Evolutionary conservation across 352 stramenopile genomes (phyloP).

Genomic region (Phytophthora pseudosyringae): DNA sequence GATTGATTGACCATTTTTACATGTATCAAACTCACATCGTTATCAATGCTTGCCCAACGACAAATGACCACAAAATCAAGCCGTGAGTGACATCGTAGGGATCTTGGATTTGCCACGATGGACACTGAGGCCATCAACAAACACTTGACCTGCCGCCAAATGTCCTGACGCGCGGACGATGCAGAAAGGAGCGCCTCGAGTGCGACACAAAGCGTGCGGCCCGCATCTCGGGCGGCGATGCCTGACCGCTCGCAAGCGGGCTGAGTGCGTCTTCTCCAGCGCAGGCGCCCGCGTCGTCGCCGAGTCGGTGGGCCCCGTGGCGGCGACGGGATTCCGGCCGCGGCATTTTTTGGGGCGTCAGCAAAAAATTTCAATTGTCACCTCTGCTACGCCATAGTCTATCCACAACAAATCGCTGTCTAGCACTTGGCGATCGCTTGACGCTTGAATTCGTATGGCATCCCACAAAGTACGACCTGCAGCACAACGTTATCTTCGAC

Average conservation of each 20-base stretch:
- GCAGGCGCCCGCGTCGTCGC: too few relatives aligned
- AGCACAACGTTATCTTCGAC: background rate
- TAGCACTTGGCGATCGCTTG: background rate
- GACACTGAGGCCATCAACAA: background rate
- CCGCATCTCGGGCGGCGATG: slow-evolving; percentile 1
- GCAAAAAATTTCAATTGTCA: too few relatives aligned
- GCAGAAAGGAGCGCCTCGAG: background rate
- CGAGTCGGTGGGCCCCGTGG: too few relatives aligned
- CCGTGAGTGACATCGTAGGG: too few relatives aligned
- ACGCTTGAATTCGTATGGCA: background rate
- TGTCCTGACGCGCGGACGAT: background rate
- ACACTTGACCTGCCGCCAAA: background rate
- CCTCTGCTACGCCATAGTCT: background rate
- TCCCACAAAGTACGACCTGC: background rate
- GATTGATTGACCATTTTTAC: background rate
- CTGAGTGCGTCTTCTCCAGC: background rate
- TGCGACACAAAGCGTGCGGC: slow-evolving; percentile 8
- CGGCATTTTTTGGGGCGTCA: too few relatives aligned
- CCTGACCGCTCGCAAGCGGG: slow-evolving; percentile 1
- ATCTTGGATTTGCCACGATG: background rate
- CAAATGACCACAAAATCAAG: too few relatives aligned
- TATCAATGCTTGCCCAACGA: slow-evolving; percentile 1
- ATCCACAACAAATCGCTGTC: background rate
- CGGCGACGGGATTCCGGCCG: too few relatives aligned
- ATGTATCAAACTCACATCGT: background rate